Evolutionary conservation across 2,329 filamentous ascomycete genomes (phyloP).

Genomic region (Paraconiothyrium brasiliense): DNA sequence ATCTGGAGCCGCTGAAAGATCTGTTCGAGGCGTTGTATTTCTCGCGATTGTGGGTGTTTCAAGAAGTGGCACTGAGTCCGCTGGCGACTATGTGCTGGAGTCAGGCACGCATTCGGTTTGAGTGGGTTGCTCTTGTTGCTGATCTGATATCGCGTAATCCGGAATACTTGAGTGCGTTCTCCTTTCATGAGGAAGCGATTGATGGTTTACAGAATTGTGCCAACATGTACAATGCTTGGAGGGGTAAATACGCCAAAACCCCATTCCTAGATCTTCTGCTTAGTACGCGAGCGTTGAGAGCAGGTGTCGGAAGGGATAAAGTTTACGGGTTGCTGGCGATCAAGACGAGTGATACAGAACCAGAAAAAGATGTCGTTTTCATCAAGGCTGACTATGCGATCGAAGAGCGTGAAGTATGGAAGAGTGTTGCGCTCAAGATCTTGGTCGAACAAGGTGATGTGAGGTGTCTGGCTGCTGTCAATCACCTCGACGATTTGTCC

Average conservation of each 20-base stretch:
- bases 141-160: conserved; percentile 1
- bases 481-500: not conserved
- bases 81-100: conserved; percentile 13
- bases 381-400: conserved; percentile 6
- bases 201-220: conserved; percentile 13
- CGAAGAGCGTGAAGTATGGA: not conserved
- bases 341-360: conserved; percentile 10
- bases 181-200: not conserved
- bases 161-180: not conserved
- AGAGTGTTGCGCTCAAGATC: conserved; percentile 1
- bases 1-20: conserved; percentile 1
- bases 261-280: conserved; percentile 14
- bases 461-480: conserved; percentile 8
- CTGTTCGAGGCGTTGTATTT: conserved; percentile 10
- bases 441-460: conserved; percentile 6
- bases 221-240: conserved; percentile 10
- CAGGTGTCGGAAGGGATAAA: not conserved
- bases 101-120: not conserved
- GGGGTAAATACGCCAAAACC: not conserved
- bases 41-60: conserved; percentile 14
- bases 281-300: conserved; percentile 5
- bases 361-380: not conserved
- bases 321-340: conserved; percentile 12
- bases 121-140: conserved; percentile 12
- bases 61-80: conserved; percentile 13